These are phyloP conservation scores for Lasiosphaeriaceae sp. DNA, from an alignment of 495 filamentous ascomycete genomes.

Conservation along the genomic window DNA sequence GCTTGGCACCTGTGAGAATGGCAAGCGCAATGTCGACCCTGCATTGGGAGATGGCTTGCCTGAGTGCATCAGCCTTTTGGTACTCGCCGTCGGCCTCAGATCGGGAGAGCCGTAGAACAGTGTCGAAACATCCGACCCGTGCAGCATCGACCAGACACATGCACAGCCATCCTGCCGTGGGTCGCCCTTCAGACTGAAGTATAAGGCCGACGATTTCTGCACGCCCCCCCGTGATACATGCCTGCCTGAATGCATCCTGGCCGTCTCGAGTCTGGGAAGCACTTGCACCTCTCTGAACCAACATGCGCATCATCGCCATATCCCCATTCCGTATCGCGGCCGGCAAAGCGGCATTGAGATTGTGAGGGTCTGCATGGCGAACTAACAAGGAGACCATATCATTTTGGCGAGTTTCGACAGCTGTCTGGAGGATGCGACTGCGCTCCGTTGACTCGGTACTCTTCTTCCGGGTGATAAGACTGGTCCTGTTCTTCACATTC, in stretches of 20 bases:
- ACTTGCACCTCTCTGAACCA: constrained; percentile 41
- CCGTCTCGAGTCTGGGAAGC: constrained; percentile 33
- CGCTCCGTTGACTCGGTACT: constrained; percentile 42
- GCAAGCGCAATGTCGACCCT: constrained; percentile 42
- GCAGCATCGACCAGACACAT: constrained; percentile 44
- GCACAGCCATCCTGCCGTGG: constrained; percentile 29
- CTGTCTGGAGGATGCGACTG: constrained; percentile 40
- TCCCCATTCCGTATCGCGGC: constrained; percentile 37
- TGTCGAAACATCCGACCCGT: constrained; percentile 38
- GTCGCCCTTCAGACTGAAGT: constrained; percentile 40
- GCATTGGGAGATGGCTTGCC: constrained; percentile 34
- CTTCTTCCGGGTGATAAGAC: constrained; percentile 37
- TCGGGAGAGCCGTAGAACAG: constrained; percentile 41
- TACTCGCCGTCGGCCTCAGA: constrained; percentile 41
- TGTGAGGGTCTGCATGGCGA: constrained; percentile 37
- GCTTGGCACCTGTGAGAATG: constrained; percentile 40
- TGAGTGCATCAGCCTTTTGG: constrained; percentile 42
- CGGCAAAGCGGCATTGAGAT: constrained; percentile 37
- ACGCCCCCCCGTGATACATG: constrained; percentile 36
- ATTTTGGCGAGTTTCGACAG: constrained; percentile 39
- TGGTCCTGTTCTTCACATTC: constrained; percentile 34
- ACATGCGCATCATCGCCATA: constrained; percentile 30
- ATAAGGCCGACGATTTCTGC: constrained; percentile 39
- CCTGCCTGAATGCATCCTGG: constrained; percentile 41
- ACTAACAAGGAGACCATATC: constrained; percentile 48